phyloP scores from a whole-genome alignment of 1,284 basidiomycete genomes.

The Inonotus hispidus region DNA sequence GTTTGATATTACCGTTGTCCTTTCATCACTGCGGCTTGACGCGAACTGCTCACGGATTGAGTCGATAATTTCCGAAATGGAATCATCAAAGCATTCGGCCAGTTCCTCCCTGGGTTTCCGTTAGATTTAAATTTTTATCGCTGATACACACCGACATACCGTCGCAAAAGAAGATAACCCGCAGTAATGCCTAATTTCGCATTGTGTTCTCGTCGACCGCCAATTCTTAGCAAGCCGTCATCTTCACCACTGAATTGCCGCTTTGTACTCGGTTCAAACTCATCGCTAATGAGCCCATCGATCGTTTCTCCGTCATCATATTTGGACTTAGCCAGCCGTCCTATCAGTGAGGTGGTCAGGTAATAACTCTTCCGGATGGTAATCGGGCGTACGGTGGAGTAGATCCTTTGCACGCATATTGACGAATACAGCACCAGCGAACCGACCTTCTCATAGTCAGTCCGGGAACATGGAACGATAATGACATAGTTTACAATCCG shows the following conservation, averaged over 20 bases:
- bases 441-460: constrained; percentile 44
- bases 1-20: constrained; percentile 29
- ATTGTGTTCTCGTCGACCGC: background rate
- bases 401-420: constrained; percentile 64
- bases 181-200: background rate
- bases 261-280: constrained; percentile 1
- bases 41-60: constrained; percentile 62
- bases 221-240: constrained; percentile 1
- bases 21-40: constrained; percentile 48
- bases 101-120: constrained; percentile 38
- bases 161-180: background rate
- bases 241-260: background rate
- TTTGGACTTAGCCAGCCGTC: constrained; percentile 61
- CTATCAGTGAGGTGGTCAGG: constrained; percentile 30
- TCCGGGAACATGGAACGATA: constrained; percentile 1
- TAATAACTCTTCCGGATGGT: background rate
- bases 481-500: constrained; percentile 53
- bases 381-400: constrained; percentile 46
- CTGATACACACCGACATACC: background rate
- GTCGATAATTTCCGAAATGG: constrained; percentile 59
- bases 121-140: background rate
- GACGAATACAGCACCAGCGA: constrained; percentile 80
- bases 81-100: constrained; percentile 67
- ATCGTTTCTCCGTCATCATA: constrained; percentile 1
- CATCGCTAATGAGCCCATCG: background rate